Evolutionary conservation across 768 basidiomycete genomes (phyloP).

Genomic region (Psilocybe sp.): DNA sequence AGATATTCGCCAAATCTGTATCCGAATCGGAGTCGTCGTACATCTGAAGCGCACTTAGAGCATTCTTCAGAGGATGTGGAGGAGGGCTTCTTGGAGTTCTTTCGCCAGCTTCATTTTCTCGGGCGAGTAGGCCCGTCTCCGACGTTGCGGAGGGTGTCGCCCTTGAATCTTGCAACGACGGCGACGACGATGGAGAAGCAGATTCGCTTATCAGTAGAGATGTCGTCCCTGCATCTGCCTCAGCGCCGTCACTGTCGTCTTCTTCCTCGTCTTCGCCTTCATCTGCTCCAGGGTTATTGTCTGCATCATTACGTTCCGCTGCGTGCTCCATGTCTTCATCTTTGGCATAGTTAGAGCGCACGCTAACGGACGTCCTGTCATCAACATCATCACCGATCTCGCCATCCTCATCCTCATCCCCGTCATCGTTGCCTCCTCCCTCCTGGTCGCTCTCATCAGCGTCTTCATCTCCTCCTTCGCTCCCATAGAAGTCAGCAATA

Average conservation of each 20-base stretch:
- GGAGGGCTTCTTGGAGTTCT: conserved; percentile 6
- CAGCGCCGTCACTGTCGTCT: conserved; percentile 21
- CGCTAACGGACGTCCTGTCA: conserved; percentile 11
- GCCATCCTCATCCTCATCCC: conserved; percentile 18
- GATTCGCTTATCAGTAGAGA: conserved; percentile 7
- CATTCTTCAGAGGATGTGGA: conserved; percentile 1
- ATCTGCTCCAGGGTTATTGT: conserved; percentile 3
- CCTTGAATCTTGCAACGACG: background rate
- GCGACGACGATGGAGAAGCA: background rate
- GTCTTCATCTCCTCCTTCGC: conserved; percentile 22
- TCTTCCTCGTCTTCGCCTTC: conserved; percentile 13
- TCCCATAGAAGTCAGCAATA: conserved; percentile 27
- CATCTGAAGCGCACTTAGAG: background rate
- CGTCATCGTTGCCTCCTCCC: conserved; percentile 27
- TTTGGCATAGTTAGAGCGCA: background rate
- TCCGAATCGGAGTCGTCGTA: conserved; percentile 7
- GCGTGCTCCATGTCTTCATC: background rate
- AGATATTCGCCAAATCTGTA: background rate
- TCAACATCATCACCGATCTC: conserved; percentile 3
- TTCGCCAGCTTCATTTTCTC: background rate
- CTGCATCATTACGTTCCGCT: conserved; percentile 13
- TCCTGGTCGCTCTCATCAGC: conserved; percentile 34
- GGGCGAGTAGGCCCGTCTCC: background rate
- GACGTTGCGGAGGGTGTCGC: conserved; percentile 11
- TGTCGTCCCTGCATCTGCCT: conserved; percentile 8